Base-by-base conservation (phyloP, 768 basidiomycete genomes). In the Gloeopeniophorella convolvens region DNA sequence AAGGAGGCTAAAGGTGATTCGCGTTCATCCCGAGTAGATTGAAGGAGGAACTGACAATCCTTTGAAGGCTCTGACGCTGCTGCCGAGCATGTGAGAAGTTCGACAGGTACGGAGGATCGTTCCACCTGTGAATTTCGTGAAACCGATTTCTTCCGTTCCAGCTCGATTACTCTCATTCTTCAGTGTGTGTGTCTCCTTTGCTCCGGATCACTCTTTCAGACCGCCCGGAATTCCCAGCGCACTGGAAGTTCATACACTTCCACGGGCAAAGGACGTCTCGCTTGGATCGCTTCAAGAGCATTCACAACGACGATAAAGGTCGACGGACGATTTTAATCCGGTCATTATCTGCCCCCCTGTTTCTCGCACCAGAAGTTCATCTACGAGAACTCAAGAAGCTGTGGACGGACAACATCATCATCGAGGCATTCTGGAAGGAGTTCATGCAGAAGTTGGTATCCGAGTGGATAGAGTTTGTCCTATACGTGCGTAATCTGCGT, bases 181-280 rank as follows among this genome's bases (percentile, higher is more conserved):
- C 15, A 42, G 53, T 54, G 18, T 37, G 50, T 20, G 28, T 26
- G 1, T 2, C 5, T 8, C 2, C 9, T 3, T 41, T 24, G 5
- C 35, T 16, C 7, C 3, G 13, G 8, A 23, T 24, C 3, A 4
- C 23, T 21, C 27, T 41, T 11, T 1, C 42, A 15, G 13, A 46
- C 31, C 16, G 12, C 1, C 11, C 1, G 4, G n/a, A 32, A 5
- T 31, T 13, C 30, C 7, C 7, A 53, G 51, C 45, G 20, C 51
- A 53, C 31, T 53, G 51, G 51, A 47, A 45, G 8, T 53, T 53
- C 24, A 24, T 54, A 27, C 42, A 50, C 42, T 49, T 48, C 31
- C 52, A 54, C 9, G 52, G 52, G 16, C 52, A 54, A 34, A 31
- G 6, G 15, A 18, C 39, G 12, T 45, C 52, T 18, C 52, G 52